Conservation (phyloP, 768 basidiomycete genomes). For the Pleurotus sapidus region DNA sequence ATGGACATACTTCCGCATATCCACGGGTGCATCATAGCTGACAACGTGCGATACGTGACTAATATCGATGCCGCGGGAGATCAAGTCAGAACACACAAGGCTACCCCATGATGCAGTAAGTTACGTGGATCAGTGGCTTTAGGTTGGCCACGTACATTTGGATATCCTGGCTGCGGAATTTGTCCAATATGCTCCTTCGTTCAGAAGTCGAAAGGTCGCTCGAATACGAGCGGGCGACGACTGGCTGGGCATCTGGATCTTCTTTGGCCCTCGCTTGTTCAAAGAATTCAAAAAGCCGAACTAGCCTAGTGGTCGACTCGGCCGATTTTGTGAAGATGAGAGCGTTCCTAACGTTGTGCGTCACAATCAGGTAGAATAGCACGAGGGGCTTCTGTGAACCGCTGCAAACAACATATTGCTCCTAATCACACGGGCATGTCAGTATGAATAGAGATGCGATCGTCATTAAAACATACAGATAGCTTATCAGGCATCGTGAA, state of each 20-base stretch:
- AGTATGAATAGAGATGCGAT: neutral
- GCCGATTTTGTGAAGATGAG: constrained; percentile 97
- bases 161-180: constrained; percentile 78
- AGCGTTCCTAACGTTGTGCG: constrained; percentile 57
- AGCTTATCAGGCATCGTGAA: constrained; percentile 82
- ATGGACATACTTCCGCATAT: constrained; percentile 98
- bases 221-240: constrained; percentile 67
- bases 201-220: constrained; percentile 77
- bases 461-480: constrained; percentile 41
- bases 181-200: constrained; percentile 72
- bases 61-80: constrained; percentile 95
- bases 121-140: neutral
- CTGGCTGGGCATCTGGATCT: constrained; percentile 14
- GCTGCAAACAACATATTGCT: constrained; percentile 82
- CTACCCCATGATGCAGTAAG: constrained; percentile 22
- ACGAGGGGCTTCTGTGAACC: constrained; percentile 83
- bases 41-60: constrained; percentile 90
- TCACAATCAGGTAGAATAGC: constrained; percentile 82
- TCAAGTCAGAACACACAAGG: constrained; percentile 93
- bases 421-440: constrained; percentile 40
- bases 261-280: constrained; percentile 41
- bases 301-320: constrained; percentile 83
- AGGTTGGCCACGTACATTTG: constrained; percentile 59
- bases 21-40: constrained; percentile 94
- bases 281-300: constrained; percentile 80